These are phyloP conservation scores for Fusarium sp. DNA, from an alignment of 2,329 filamentous ascomycete species.

Conservation along the genomic window DNA sequence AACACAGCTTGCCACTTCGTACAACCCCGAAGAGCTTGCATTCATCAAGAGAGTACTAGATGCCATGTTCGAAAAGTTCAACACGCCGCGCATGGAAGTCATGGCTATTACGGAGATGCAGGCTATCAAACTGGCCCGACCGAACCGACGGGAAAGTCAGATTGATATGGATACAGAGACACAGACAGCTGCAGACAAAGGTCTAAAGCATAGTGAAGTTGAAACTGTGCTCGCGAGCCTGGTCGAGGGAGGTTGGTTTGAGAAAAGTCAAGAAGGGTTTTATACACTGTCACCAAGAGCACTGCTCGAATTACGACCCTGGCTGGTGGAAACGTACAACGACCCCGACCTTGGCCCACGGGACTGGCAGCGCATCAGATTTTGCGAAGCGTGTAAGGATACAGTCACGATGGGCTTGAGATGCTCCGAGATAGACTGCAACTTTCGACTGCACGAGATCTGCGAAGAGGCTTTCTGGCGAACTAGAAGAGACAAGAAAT, in stretches of 20 bases:
- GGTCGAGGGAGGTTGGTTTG: slow-evolving; percentile 85
- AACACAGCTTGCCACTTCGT: slow-evolving; percentile 87
- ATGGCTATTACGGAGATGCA: slow-evolving; percentile 85
- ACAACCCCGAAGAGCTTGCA: slow-evolving; percentile 83
- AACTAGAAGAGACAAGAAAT: slow-evolving; percentile 69
- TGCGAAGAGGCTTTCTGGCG: slow-evolving; percentile 81
- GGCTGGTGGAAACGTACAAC: slow-evolving; percentile 92
- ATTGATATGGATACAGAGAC: slow-evolving; percentile 46
- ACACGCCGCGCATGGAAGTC: slow-evolving; percentile 81
- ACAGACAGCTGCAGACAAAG: slow-evolving; percentile 57
- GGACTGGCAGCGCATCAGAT: slow-evolving; percentile 82
- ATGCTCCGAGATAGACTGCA: slow-evolving; percentile 76
- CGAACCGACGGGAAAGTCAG: slow-evolving; percentile 54
- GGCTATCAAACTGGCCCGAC: slow-evolving; percentile 75
- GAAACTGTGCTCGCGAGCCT: slow-evolving; percentile 77
- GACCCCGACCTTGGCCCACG: slow-evolving; percentile 69
- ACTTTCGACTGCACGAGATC: slow-evolving; percentile 77
- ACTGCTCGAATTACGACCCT: slow-evolving; percentile 85
- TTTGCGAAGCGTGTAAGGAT: slow-evolving; percentile 88
- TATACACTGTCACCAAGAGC: slow-evolving; percentile 81
- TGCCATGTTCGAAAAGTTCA: slow-evolving; percentile 90
- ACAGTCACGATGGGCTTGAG: slow-evolving; percentile 87
- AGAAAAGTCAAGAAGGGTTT: slow-evolving; percentile 76
- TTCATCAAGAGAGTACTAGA: slow-evolving; percentile 91
- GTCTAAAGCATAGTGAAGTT: slow-evolving; percentile 81